Evolutionary conservation across 73 alveolate genomes (phyloP).

Genomic region (Tetrahymena elliotti): DNA sequence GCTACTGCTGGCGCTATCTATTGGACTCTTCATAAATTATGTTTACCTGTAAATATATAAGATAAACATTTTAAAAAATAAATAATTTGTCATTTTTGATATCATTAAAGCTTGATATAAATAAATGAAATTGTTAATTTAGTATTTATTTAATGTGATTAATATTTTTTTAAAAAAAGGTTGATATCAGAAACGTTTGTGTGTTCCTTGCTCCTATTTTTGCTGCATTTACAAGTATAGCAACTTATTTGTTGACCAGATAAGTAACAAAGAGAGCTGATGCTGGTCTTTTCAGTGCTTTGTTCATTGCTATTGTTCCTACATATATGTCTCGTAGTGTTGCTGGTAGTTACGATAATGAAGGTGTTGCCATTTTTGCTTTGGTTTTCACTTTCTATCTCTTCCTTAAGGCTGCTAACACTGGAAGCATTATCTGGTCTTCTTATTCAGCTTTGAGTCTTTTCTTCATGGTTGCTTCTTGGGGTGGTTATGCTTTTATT

Average conservation of each 20-base stretch:
- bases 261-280: slow-evolving; percentile 96
- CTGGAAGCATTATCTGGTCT: slow-evolving; percentile 69
- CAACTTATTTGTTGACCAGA: slow-evolving; percentile 91
- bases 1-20: slow-evolving; percentile 85
- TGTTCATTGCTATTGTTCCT: slow-evolving; percentile 94
- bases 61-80: too few species aligned
- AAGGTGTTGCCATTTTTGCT: slow-evolving; percentile 88
- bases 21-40: slow-evolving; percentile 76
- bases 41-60: slow-evolving; percentile 62
- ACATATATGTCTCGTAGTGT: slow-evolving; percentile 95
- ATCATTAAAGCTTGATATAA: too few species aligned
- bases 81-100: too few species aligned
- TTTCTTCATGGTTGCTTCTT: slow-evolving; percentile 82
- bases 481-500: slow-evolving; percentile 95
- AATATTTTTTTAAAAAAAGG: neutral
- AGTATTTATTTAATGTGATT: neutral
- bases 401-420: slow-evolving; percentile 72
- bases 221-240: slow-evolving; percentile 91
- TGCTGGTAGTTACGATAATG: slow-evolving; percentile 98
- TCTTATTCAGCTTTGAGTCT: slow-evolving; percentile 53
- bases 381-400: slow-evolving; percentile 72
- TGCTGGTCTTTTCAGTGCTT: slow-evolving; percentile 94
- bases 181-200: slow-evolving; percentile 96
- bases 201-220: slow-evolving; percentile 98
- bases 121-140: too few species aligned